Evolutionary conservation across 2,329 filamentous ascomycete species (phyloP), one percentile per base, ranked within the genome.

Genomic region (Colletotrichum liaoningense): DNA sequence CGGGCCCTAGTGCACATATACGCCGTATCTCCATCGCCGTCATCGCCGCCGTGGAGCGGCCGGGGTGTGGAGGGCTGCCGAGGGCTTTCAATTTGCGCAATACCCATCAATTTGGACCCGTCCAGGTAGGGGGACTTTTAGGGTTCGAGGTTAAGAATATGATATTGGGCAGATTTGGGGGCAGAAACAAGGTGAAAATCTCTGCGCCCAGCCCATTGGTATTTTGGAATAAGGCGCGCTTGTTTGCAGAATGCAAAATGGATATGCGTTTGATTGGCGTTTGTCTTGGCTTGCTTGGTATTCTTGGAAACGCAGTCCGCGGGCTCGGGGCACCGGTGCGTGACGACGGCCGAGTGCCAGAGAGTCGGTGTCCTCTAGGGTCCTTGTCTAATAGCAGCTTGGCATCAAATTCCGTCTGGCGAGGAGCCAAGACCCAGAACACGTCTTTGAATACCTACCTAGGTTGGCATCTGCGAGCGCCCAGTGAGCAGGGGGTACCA

Each of bases 251-350:
- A 42, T 42, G 38, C 16, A 19, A 19, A 42, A 30, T 35, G 52
- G 49, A 46, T 30, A 63, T 46, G 38, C 7, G 57, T 63, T 67
- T 63, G 52, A 69, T 63, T 54, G 69, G 65, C 69, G 65, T 33
- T 46, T 59, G 30, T 73, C 66, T 73, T 73, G 70, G 66, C 66
- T 49, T 60, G 33, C 59, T 69, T 73, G 70, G 70, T 49, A 59
- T 35, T 26, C 33, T 26, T 52, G 38, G 52, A 30, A 16, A 59
- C 38, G 70, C 56, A 24, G 55, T n/a, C 60, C 70, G 67, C 60
- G 60, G 67, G 42, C 26, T 65, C 55, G 70, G 70, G 57, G 59
- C 12, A 59, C 58, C 49, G 70, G 66, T 65, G 57, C 49, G 14
- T 55, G 28, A 64, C 28, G 30, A 22, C 30, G 26, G 12, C 26